These are phyloP conservation scores for Sporisorium sorghi DNA, from an alignment of 1,284 basidiomycete species.

Conservation along the genomic window DNA sequence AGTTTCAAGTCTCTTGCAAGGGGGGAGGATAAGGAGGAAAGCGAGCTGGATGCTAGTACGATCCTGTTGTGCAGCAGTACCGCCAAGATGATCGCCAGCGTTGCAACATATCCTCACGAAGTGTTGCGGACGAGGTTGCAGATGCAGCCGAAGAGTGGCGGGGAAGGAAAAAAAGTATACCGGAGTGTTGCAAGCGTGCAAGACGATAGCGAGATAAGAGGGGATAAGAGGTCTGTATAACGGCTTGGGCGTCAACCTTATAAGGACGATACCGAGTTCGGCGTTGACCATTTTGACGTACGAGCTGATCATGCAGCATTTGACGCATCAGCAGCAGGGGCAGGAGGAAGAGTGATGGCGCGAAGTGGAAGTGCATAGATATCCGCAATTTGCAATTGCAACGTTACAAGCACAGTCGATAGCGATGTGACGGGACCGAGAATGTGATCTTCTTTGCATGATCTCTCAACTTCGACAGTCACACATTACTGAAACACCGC, in stretches of 20 bases:
- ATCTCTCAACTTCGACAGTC: no score
- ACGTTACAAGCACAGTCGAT: no score
- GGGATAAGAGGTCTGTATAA: conserved; percentile 65
- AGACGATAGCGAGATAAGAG: conserved; percentile 57
- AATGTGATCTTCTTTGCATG: no score
- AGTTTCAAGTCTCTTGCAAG: conserved; percentile 54
- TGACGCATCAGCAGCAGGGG: conserved; percentile 14
- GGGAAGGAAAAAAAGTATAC: conserved; percentile 43
- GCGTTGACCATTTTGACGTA: conserved; percentile 67
- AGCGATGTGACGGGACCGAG: no score
- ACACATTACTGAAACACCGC: no score
- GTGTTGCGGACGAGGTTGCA: conserved; percentile 66
- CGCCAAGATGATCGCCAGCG: conserved; percentile 68
- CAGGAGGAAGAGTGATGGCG: background rate
- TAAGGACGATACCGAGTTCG: conserved; percentile 65
- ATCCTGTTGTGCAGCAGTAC: conserved; percentile 63
- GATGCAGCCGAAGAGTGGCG: conserved; percentile 56
- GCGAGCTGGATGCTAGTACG: conserved; percentile 36
- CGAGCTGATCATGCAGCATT: conserved; percentile 66
- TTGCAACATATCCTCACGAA: conserved; percentile 69
- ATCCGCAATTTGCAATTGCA: no score
- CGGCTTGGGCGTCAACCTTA: conserved; percentile 66
- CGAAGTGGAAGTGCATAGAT: no score
- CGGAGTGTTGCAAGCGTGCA: conserved; percentile 54
- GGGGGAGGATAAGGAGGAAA: conserved; percentile 23